Conservation (phyloP, 306 rosid species). For the Amphicarpaea edgeworthii region DNA sequence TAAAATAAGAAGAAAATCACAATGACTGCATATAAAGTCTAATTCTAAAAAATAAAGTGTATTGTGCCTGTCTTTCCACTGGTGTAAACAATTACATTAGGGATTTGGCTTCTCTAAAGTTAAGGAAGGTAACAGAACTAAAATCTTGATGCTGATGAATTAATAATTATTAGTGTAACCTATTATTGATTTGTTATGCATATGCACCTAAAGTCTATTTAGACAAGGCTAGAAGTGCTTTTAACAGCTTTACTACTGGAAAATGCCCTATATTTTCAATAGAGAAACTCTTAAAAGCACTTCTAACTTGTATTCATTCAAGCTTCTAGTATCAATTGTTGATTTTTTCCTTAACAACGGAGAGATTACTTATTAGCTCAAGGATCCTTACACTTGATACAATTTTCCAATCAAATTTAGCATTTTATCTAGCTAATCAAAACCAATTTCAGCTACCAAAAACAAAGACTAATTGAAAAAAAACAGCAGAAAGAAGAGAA, state of each 20-base stretch:
- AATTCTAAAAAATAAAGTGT: neutral
- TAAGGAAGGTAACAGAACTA: neutral
- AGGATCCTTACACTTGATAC: neutral
- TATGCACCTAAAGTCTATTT: neutral
- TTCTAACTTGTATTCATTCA: too few species aligned
- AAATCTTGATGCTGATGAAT: neutral
- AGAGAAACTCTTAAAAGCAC: too few species aligned
- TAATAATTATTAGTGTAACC: neutral
- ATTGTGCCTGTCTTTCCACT: neutral
- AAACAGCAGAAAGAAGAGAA: slow-evolving; percentile 12
- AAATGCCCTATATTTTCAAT: too few species aligned
- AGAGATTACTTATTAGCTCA: neutral
- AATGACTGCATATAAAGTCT: neutral
- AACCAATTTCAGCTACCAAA: neutral
- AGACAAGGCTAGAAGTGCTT: too few species aligned
- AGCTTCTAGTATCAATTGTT: neutral
- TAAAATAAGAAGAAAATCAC: neutral
- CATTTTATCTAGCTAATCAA: neutral
- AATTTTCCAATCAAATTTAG: neutral
- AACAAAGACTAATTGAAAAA: neutral
- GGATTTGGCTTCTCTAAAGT: neutral
- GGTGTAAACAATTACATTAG: neutral
- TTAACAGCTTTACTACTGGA: too few species aligned
- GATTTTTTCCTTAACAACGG: neutral
- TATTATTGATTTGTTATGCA: neutral